Conservation (phyloP, 169 alveolate genomes). For the Babesia divergens region DNA sequence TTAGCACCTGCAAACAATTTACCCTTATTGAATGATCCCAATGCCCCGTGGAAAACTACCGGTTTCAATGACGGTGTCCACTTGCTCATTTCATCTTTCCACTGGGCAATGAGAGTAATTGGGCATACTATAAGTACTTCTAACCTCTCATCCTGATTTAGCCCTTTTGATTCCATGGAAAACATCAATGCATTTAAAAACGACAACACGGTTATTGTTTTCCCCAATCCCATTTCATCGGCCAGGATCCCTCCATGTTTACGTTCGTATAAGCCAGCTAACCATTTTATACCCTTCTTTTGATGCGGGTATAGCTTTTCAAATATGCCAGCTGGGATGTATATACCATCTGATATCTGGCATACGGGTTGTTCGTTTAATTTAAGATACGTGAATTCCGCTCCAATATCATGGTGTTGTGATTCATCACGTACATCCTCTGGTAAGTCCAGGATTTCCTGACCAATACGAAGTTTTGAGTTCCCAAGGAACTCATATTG, state of each 20-base stretch:
- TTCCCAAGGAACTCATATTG: conserved; percentile 28
- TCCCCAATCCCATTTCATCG: conserved; percentile 87
- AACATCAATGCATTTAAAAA: conserved; percentile 37
- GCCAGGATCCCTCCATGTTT: conserved; percentile 74
- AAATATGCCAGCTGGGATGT: conserved; percentile 12
- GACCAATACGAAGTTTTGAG: conserved; percentile 23
- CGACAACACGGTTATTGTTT: conserved; percentile 42
- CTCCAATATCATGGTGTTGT: not conserved
- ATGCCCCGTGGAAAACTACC: conserved; percentile 26
- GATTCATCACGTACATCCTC: conserved; percentile 27
- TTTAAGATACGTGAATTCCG: not conserved
- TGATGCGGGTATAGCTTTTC: conserved; percentile 51
- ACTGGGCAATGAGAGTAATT: conserved; percentile 69
- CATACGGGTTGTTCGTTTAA: conserved; percentile 1
- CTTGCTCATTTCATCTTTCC: conserved; percentile 65
- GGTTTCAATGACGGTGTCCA: conserved; percentile 56
- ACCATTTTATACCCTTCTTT: conserved; percentile 52
- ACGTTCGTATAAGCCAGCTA: conserved; percentile 30
- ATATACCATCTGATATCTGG: conserved; percentile 25
- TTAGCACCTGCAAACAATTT: not conserved
- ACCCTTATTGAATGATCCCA: conserved; percentile 20
- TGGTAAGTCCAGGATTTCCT: conserved; percentile 23
- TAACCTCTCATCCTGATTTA: not conserved
- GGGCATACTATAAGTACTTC: conserved; percentile 71
- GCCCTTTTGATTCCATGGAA: conserved; percentile 6